Evolutionary conservation across 306 rosid species (phyloP), one percentile per base, ranked within the genome.

Genomic region (Castanea sativa): DNA sequence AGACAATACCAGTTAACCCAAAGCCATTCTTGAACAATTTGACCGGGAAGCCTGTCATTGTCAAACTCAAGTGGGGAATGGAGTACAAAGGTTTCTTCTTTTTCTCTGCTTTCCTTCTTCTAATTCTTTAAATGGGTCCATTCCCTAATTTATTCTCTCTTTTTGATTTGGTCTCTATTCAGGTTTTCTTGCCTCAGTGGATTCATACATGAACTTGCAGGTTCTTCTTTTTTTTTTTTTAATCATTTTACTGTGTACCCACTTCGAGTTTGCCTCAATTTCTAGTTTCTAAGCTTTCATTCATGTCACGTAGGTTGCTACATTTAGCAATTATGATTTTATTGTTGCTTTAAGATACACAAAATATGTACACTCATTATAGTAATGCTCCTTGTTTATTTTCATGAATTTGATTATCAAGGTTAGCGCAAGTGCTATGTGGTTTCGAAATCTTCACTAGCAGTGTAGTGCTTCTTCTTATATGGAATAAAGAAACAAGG

Each of bases 11-110:
- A 55, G 91, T 88, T 53, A 88, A 88, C 84, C 91, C 91, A 0
- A 88, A 88, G 20, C 89, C 89, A n/a, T 88, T 88, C 78, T 85
- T 88, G 87, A 88, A 88, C 89, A 85, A 88, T 80, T 82, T 88
- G 84, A 88, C 91, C 29, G 91, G 91, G 32, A 88, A 88, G 86
- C 79, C 89, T 11, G 89, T 88, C 70, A 69, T 85, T 30, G 91
- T 88, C 35, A 88, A 88, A 52, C 91, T 88, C 11, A 88, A 88
- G 63, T 88, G 91, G 91, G 91, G 89, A 38, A 88, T 88, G 91
- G 91, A 88, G 73, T 88, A 88, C 89, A 88, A 88, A 80, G 91
- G 91, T 88, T 38, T 68, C 35, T 6, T 69, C 69, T 13, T 78
- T 29, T 35, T 5, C 25, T 74, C 43, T 12, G 3, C 15, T 49